These are phyloP conservation scores for Blastobotrys proliferans DNA, from an alignment of 1,139 yeast genomes.

Conservation along the genomic window DNA sequence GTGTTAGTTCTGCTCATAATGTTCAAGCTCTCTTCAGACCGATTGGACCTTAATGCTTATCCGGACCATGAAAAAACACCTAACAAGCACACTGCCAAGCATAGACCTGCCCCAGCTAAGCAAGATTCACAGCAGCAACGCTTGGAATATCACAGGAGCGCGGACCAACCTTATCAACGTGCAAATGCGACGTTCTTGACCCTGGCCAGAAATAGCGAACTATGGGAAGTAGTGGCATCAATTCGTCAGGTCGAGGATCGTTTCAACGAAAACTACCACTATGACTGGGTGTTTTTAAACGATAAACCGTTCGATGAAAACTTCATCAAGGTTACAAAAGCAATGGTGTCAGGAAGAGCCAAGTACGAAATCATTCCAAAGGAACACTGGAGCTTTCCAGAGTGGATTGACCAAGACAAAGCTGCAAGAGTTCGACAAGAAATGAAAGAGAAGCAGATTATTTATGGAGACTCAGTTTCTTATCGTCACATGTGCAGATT, in stretches of 20 bases:
- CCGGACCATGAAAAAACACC: neutral
- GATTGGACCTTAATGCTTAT: slow-evolving; percentile 29
- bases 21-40: slow-evolving; percentile 35
- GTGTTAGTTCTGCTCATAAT: slow-evolving; percentile 36
- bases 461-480: slow-evolving; percentile 63
- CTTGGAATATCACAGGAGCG: neutral
- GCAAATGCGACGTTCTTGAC: slow-evolving; percentile 70
- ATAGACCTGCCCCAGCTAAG: neutral
- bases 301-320: slow-evolving; percentile 56
- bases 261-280: slow-evolving; percentile 60
- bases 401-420: slow-evolving; percentile 56
- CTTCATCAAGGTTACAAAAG: slow-evolving; percentile 45
- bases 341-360: slow-evolving; percentile 56
- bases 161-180: slow-evolving; percentile 16
- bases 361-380: slow-evolving; percentile 62
- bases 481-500: slow-evolving; percentile 91
- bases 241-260: slow-evolving; percentile 65
- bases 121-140: neutral
- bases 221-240: slow-evolving; percentile 54
- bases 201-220: slow-evolving; percentile 66
- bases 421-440: slow-evolving; percentile 53
- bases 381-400: slow-evolving; percentile 78
- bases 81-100: too few relatives aligned
- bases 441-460: slow-evolving; percentile 47
- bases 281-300: slow-evolving; percentile 77